Percentiles rank a stretch among this genome's conserved stretches.
These are phyloP conservation scores for Aureobasidium sp. DNA, from an alignment of 2,329 filamentous ascomycete species.

Conservation along the genomic window DNA sequence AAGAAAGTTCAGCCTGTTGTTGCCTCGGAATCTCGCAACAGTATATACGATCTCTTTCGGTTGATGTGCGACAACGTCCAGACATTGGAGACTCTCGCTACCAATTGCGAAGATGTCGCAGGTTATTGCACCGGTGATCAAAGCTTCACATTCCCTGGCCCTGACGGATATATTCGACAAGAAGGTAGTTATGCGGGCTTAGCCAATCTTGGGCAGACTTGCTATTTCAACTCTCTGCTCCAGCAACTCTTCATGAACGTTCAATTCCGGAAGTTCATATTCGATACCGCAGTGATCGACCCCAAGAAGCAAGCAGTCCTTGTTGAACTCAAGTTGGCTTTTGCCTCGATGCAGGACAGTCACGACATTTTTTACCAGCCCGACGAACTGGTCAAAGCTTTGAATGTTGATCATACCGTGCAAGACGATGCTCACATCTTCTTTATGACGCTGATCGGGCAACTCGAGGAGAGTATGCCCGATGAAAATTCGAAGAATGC, in stretches of 20 bases:
- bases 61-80: slow-evolving; percentile 27
- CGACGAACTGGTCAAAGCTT: slow-evolving; percentile 61
- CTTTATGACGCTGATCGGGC: slow-evolving; percentile 86
- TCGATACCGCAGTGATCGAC: slow-evolving; percentile 47
- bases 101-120: slow-evolving; percentile 17
- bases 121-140: background rate
- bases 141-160: background rate
- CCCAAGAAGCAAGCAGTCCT: slow-evolving; percentile 61
- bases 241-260: slow-evolving; percentile 96
- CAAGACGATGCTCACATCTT: slow-evolving; percentile 99
- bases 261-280: slow-evolving; percentile 76
- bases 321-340: slow-evolving; percentile 70
- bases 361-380: slow-evolving; percentile 69
- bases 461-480: slow-evolving; percentile 76
- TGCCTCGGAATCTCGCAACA: slow-evolving; percentile 30
- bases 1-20: slow-evolving; percentile 17
- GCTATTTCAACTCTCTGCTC: slow-evolving; percentile 91
- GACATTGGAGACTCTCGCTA: slow-evolving; percentile 17
- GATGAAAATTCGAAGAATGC: slow-evolving; percentile 59
- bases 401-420: slow-evolving; percentile 76
- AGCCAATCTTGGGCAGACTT: slow-evolving; percentile 90
- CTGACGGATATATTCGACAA: slow-evolving; percentile 54
- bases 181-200: slow-evolving; percentile 79
- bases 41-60: slow-evolving; percentile 32
- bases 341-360: slow-evolving; percentile 79